These are phyloP conservation scores for Elasticomyces elasticus DNA, from an alignment of 495 filamentous ascomycete species.

Conservation along the genomic window DNA sequence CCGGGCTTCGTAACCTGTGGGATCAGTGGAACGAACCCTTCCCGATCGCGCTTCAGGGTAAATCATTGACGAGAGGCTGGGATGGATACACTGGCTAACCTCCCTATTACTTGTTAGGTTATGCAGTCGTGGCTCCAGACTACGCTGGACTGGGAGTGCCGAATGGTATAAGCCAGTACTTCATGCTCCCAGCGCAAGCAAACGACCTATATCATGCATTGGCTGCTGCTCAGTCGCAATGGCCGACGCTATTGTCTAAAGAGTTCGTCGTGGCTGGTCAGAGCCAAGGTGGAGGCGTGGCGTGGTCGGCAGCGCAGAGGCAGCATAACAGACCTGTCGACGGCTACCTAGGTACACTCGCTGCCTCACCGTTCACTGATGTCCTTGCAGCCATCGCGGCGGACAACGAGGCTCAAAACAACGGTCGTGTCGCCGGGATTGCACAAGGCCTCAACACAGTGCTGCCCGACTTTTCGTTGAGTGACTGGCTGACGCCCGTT, in stretches of 20 bases:
- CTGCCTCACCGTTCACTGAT: constrained; percentile 31
- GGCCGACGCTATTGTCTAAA: constrained; percentile 28
- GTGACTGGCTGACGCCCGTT: constrained; percentile 25
- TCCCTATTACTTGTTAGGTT: constrained; percentile 19
- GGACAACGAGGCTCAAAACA: constrained; percentile 6
- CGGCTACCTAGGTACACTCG: constrained; percentile 38
- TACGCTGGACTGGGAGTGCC: constrained; percentile 46
- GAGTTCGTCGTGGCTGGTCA: constrained; percentile 41
- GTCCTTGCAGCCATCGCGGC: constrained; percentile 21
- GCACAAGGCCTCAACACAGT: constrained; percentile 2
- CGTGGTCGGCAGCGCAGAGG: constrained; percentile 38
- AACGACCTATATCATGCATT: constrained; percentile 39
- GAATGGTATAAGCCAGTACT: constrained; percentile 29
- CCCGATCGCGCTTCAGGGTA: constrained; percentile 37
- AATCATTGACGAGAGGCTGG: too few relatives aligned
- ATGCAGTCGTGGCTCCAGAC: constrained; percentile 47
- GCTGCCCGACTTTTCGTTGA: constrained; percentile 4
- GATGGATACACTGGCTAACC: too few relatives aligned
- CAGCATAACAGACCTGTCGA: constrained; percentile 23
- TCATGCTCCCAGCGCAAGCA: constrained; percentile 37
- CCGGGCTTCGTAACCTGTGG: constrained; percentile 37
- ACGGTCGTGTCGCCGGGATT: constrained; percentile 9
- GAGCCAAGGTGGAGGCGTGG: constrained; percentile 40
- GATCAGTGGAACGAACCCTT: constrained; percentile 38
- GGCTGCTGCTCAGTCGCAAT: constrained; percentile 36